Percentiles rank a stretch among this genome's conserved stretches.
These are phyloP conservation scores for Aegilops longissima DNA, from an alignment of 176 grass and related monocot genomes.

Conservation along the genomic window DNA sequence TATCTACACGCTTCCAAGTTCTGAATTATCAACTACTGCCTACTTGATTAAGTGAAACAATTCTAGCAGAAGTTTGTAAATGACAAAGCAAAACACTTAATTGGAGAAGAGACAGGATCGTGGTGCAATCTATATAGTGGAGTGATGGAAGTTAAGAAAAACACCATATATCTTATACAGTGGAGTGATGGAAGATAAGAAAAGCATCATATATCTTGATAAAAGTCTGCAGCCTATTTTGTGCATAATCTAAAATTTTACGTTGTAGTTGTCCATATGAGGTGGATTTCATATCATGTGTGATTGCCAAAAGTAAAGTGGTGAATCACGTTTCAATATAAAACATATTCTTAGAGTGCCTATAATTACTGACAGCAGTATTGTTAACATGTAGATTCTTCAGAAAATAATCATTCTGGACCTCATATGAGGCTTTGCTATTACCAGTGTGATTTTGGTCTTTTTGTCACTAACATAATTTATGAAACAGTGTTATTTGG, in stretches of 20 bases:
- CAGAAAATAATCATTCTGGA: not conserved
- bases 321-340: not conserved
- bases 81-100: not conserved
- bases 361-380: not conserved
- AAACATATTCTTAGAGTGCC: not conserved
- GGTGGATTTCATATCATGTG: constrained; percentile 15
- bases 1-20: not conserved
- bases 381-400: constrained; percentile 4
- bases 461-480: constrained; percentile 18
- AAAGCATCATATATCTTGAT: constrained; percentile 10
- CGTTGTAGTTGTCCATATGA: not conserved
- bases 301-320: constrained; percentile 3
- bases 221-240: not conserved
- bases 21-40: not conserved
- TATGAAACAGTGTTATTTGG: constrained; percentile 21
- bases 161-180: not conserved
- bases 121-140: not conserved
- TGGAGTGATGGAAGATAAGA: not conserved
- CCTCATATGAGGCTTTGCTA: not conserved
- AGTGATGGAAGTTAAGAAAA: not conserved
- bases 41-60: constrained; percentile 9
- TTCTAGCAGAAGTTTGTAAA: not conserved
- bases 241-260: not conserved
- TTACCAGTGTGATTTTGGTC: not conserved
- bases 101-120: not conserved